A percentile compares a stretch with the other conserved stretches of the same genome.
Conservation (phyloP, 1,284 basidiomycete species). For the Puccinia polysora region DNA sequence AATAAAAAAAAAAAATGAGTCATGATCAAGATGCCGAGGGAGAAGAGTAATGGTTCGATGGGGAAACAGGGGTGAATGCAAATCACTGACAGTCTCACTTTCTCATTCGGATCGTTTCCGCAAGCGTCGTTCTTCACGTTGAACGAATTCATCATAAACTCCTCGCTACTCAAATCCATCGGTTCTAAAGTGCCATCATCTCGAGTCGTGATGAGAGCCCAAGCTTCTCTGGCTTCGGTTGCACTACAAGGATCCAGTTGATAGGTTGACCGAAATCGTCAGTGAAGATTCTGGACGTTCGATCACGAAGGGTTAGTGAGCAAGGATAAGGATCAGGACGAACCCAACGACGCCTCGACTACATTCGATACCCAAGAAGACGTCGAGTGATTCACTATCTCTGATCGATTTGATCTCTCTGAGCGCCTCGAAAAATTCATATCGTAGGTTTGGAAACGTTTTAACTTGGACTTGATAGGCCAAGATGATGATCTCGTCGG, state of each 20-base stretch:
- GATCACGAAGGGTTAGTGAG: no score
- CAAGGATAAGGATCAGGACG: no score
- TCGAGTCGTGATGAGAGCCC: constrained; percentile 13
- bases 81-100: constrained; percentile 18
- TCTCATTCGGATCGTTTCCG: constrained; percentile 1
- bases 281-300: no score
- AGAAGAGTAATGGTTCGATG: no score
- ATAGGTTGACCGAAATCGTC: no score
- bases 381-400: constrained; percentile 4
- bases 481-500: constrained; percentile 15
- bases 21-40: no score
- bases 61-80: not conserved
- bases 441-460: not conserved
- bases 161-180: constrained; percentile 30
- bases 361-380: constrained; percentile 3
- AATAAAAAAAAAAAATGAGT: not conserved
- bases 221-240: constrained; percentile 22
- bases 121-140: not conserved
- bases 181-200: not conserved
- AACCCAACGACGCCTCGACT: constrained; percentile 36
- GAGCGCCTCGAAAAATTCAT: constrained; percentile 24
- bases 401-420: constrained; percentile 16
- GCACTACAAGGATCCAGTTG: no score
- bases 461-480: constrained; percentile 23
- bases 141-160: constrained; percentile 13